Base-by-base conservation (phyloP, 208 protist genomes). In the Trypanosoma conorhini region DNA sequence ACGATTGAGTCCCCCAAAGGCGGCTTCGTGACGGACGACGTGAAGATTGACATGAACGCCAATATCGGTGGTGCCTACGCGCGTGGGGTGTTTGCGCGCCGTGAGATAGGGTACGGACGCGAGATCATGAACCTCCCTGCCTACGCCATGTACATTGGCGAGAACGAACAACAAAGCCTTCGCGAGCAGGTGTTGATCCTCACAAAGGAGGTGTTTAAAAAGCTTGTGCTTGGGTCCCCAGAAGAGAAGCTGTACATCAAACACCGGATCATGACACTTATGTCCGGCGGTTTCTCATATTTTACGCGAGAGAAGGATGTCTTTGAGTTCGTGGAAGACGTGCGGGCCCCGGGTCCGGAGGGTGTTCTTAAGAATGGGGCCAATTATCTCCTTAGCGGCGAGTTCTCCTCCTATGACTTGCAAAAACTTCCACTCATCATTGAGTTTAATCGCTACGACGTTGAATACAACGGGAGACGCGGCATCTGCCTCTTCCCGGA, bases 271-370 rank as follows among this genome's bases (percentile, higher is more conserved):
- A 78, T 87, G 65, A 85, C 89, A 10, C 77, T 95, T 58, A 91
- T 91, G 87, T 91, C 89, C 0, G 89, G 89, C 59, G 89, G 89
- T 33, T 87, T 88, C 60, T 92, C 86, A 21, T 92, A 92, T 70
- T 95, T 95, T 50, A 89, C 86, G n/a, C 82, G 89, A 19, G 89
- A 95, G 67, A 81, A 79, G 55, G 89, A 95, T 55, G 89, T 95
- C 5, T 91, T 89, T 67, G 85, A 91, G 64, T 95, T 95, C 80
- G 86, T 85, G 10, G 85, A 91, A 60, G 83, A 91, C 56, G 85
- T 95, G 46, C 86, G 82, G 3, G 80, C 82, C 0, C 84, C 86
- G 3, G 85, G 85, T 4, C 26, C 80, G 33, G 80, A 83, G 10
- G 83, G 84, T 15, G 81, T 77, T 40, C 76, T 92, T 40, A 77